Evolutionary conservation across 176 grass and related monocot species (phyloP), one percentile per base, ranked within the genome.

Genomic region (Melocanna baccifera): DNA sequence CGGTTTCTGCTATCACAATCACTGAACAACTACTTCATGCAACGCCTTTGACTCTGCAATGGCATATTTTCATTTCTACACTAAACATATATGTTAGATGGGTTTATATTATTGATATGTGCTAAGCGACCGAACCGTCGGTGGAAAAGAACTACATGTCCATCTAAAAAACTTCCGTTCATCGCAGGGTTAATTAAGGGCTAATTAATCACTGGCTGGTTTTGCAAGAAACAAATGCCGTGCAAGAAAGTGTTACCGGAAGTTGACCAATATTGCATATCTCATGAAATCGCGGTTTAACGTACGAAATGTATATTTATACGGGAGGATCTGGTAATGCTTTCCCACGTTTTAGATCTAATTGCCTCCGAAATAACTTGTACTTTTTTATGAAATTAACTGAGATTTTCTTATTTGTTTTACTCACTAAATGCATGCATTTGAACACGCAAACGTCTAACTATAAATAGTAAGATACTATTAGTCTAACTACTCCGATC

Each of bases 211-310:
- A 11, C 56, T 58, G 11, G 56, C 22, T 58, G 22, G 62, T 32
- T 34, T 66, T 66, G 71, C 15, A 32, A 32, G 43, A 32, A 48
- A 72, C 16, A 39, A 30, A 39, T 62, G 12, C 42, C 84, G 30
- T 79, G 20, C 67, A 86, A 86, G 76, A 62, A 86, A 79, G 61
- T 15, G 9, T 69, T 51, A 62, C 40, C 13, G 53, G 1, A 48
- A 8, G 29, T 63, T 22, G 75, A 71, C 84, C 50, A 69, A 67
- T 40, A 34, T 47, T 61, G 8, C 39, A 13, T 70, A n/a, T 77
- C 47, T 40, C 20, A 32, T 30, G 1, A 40, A 64, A 28, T 52
- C 23, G 1, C 1, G 20, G 16, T 30, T 14, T 47, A n/a, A 71
- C 12, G 41, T 71, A n/a, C n/a, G n/a, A 9, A 28, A 25, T 59